Conservation (phyloP, 495 filamentous ascomycete genomes). For the Penicillium soppii region DNA sequence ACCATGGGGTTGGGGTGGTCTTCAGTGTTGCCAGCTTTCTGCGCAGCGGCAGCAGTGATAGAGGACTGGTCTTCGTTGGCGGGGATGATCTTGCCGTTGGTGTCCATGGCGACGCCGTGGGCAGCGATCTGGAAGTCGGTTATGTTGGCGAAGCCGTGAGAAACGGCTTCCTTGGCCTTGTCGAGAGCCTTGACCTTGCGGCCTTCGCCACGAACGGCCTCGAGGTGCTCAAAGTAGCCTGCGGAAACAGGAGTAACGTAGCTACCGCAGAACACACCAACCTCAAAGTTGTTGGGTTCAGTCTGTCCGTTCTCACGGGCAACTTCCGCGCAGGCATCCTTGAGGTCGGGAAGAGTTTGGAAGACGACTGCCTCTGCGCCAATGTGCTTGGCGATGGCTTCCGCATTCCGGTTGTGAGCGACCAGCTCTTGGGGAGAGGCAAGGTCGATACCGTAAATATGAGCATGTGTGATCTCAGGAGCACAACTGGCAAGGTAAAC, state of each 20-base stretch:
- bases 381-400: constrained; percentile 74
- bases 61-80: constrained; percentile 19
- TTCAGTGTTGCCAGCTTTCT: constrained; percentile 18
- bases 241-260: constrained; percentile 82
- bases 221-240: constrained; percentile 87
- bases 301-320: constrained; percentile 52
- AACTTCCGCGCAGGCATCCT: constrained; percentile 74
- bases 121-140: constrained; percentile 62
- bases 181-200: constrained; percentile 70
- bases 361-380: constrained; percentile 92
- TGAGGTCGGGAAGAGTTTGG: constrained; percentile 81
- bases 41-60: not conserved
- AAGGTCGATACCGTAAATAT: constrained; percentile 88
- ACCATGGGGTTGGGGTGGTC: constrained; percentile 36
- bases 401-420: constrained; percentile 70
- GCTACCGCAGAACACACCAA: constrained; percentile 93
- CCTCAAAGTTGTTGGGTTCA: constrained; percentile 69
- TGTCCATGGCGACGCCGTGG: constrained; percentile 58
- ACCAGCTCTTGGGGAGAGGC: constrained; percentile 81
- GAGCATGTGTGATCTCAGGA: constrained; percentile 77
- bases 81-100: constrained; percentile 57
- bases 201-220: constrained; percentile 70
- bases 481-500: constrained; percentile 89
- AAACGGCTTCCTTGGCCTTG: constrained; percentile 65
- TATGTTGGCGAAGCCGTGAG: constrained; percentile 62